Evolutionary conservation across 352 stramenopile genomes (phyloP).

Genomic region (Globisporangium yorkense): DNA sequence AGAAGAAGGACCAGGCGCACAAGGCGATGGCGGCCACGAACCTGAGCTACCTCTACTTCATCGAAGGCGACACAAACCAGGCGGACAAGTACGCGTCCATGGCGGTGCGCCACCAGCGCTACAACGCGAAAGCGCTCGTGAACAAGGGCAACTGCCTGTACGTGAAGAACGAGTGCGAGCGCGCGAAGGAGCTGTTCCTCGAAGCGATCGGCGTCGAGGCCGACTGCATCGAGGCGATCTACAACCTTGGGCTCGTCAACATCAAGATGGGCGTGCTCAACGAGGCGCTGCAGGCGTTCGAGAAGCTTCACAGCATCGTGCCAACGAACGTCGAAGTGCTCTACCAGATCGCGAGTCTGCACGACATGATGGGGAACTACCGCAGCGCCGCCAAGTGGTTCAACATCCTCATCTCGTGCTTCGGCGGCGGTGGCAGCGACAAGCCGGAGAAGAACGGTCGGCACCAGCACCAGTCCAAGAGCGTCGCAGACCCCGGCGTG

Average conservation of each 20-base stretch:
- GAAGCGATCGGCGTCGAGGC: conserved; percentile 93
- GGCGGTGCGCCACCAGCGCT: conserved; percentile 91
- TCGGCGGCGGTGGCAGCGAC: conserved; percentile 77
- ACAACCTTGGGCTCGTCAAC: conserved; percentile 92
- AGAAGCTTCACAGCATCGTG: conserved; percentile 95
- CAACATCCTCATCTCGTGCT: conserved; percentile 92
- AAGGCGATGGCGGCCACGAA: conserved; percentile 94
- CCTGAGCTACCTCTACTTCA: conserved; percentile 95
- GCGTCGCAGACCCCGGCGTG: conserved; percentile 69
- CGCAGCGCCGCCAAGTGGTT: conserved; percentile 90
- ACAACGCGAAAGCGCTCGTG: conserved; percentile 96
- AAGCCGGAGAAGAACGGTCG: conserved; percentile 39
- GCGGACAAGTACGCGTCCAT: conserved; percentile 91
- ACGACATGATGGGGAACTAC: conserved; percentile 90
- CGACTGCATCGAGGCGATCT: conserved; percentile 95
- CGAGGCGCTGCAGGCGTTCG: conserved; percentile 93
- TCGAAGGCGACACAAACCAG: conserved; percentile 88
- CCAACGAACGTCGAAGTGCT: conserved; percentile 90
- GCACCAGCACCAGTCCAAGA: conserved; percentile 35
- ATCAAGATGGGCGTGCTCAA: conserved; percentile 85
- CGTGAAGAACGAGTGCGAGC: conserved; percentile 89
- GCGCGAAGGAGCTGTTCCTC: conserved; percentile 94
- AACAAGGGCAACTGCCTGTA: conserved; percentile 98
- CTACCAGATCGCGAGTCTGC: conserved; percentile 94
- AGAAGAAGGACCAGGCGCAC: conserved; percentile 93